Base-by-base conservation (phyloP, 768 basidiomycete genomes). In the Zangia roseola region DNA sequence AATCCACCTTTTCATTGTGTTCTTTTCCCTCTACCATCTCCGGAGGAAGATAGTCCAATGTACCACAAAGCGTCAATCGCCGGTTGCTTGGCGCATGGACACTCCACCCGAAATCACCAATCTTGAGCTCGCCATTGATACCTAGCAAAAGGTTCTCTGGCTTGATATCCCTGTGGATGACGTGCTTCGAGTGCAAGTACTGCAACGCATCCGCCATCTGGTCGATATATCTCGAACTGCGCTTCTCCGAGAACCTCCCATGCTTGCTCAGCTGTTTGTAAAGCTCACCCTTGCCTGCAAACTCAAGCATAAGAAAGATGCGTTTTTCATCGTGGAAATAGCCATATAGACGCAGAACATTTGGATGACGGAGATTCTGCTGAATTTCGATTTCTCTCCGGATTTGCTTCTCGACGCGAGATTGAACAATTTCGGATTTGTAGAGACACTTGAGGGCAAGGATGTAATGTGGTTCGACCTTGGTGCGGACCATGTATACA, bases 121-220 rank as follows among this genome's bases (percentile, higher is more conserved):
- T 95, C 77, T 99, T 98, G 59, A 99, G 75, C 65, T 98, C 95
- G 34, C 95, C 95, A 58, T 94, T 92, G 60, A 98, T 81, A 10
- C 94, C 94, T 12, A 98, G 74, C 26, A 99, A 78, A 41, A 99
- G 70, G 67, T 99, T 99, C 72, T 99, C 95, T 0, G 97, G 97
- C 69, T 99, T 99, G 73, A 99, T 99, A 61, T 99, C 97, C 26
- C 97, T 83, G 68, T 99, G 97, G 43, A 98, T 99, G 62, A 99
- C 94, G 62, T 98, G 94, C 64, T 98, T 99, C 44, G 77, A 73
- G 64, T 99, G 97, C 16, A 98, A 78, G 65, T 99, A 99, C 10
- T 74, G 75, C 38, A 99, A 72, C 4, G 95, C 97, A 68, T 98
- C 95, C 10, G 94, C 89, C 95, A 99, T 97, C 65, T 98, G 97